Conservation (phyloP, 2,329 filamentous ascomycete genomes). For the Colletotrichum ledebouriae region DNA sequence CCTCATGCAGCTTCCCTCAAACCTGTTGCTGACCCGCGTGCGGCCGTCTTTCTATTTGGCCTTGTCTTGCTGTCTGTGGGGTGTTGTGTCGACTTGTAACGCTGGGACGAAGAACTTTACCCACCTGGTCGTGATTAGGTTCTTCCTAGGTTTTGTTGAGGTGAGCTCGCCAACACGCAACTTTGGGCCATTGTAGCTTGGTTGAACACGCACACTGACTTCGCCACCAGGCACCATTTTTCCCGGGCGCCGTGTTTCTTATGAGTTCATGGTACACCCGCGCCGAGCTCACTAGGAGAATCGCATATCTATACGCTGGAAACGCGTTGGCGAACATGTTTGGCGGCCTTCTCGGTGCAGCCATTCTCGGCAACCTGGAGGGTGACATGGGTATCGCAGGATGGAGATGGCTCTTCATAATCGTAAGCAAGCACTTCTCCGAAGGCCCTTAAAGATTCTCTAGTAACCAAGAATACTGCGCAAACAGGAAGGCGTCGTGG, state of each 20-base stretch:
- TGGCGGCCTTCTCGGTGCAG: conserved; percentile 64
- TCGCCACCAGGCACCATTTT: conserved; percentile 60
- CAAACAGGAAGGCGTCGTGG: conserved; percentile 54
- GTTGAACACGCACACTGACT: too few relatives aligned
- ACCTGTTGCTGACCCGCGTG: conserved; percentile 67
- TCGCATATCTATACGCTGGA: conserved; percentile 62
- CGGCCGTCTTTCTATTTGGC: conserved; percentile 67
- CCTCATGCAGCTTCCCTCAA: conserved; percentile 73
- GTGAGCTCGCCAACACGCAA: too few relatives aligned
- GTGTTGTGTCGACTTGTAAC: conserved; percentile 59
- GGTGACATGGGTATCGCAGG: conserved; percentile 44
- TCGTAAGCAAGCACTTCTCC: conserved; percentile 35
- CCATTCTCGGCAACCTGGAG: conserved; percentile 59
- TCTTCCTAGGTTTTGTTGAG: conserved; percentile 56
- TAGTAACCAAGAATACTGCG: not conserved
- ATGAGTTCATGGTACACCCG: conserved; percentile 63
- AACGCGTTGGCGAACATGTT: conserved; percentile 64
- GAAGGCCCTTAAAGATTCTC: not conserved
- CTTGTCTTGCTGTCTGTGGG: conserved; percentile 59
- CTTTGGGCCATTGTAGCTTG: too few relatives aligned
- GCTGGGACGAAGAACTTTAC: conserved; percentile 59
- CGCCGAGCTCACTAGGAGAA: conserved; percentile 58
- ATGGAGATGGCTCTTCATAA: conserved; percentile 52
- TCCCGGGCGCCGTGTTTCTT: conserved; percentile 62
- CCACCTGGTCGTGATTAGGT: conserved; percentile 59